Base-by-base conservation (phyloP, 2,329 filamentous ascomycete species). In the Diaporthe ilicicola region DNA sequence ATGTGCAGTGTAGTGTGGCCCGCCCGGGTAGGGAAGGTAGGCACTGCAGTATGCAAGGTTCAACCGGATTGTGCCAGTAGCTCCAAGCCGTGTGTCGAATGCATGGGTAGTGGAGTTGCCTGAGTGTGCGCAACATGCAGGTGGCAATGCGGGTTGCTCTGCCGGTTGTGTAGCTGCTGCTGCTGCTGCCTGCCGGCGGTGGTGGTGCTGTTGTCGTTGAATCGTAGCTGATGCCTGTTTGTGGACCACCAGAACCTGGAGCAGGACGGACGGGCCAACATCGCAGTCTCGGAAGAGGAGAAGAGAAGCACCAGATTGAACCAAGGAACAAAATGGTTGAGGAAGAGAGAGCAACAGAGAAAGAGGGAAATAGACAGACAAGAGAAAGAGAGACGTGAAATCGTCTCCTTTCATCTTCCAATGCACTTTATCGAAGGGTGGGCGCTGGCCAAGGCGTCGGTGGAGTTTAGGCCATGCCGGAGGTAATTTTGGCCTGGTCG, bases 401-500 rank as follows among this genome's bases (percentile, higher is more conserved):
- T 39, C 42, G 32, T 62, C 42, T 62, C 42, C 59, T 48, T 24
- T 62, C 39, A 62, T 62, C 27, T 34, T 48, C 29, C 56, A 10
- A 7, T 7, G 42, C 24, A 62, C 56, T 62, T 62, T 46, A 62
- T 46, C 39, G 19, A 34, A 19, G 39, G 39, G 56, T 37, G 39
- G 56, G 42, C 42, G 59, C 19, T 48, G 59, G 42, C 59, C 42
- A 62, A 62, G 42, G 59, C 59, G 59, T 62, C 32, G 59, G 59
- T 62, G 59, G 59, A 46, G 59, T 62, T 48, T 62, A 62, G 59
- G 59, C 44, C 42, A 48, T 62, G 59, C 29, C 59, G 19, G 59
- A 62, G 59, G 59, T 62, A 48, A 48, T 48, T 37, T 62, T 62
- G 59, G 44, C 59, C 29, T 48, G 59, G 34, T 48, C 17, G 32